Evolutionary conservation across 306 rosid species (phyloP).

Genomic region (Geum urbanum): DNA sequence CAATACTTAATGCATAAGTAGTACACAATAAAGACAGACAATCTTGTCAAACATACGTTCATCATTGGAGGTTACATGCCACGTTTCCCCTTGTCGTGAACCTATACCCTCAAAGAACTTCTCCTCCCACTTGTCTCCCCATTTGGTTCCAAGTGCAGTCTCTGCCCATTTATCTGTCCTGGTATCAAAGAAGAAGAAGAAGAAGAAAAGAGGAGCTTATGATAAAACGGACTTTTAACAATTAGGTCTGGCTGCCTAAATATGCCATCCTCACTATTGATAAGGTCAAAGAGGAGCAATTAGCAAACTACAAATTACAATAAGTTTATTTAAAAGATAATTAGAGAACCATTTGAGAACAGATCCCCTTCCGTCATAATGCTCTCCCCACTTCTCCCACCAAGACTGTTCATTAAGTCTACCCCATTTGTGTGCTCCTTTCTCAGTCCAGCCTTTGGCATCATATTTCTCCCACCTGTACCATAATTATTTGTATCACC

Average conservation of each 20-base stretch:
- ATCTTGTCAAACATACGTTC: conserved; percentile 60
- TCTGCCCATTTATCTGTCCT: conserved; percentile 99
- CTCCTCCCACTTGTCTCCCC: conserved; percentile 99
- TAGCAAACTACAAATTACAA: conserved; percentile 12
- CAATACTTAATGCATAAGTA: background rate
- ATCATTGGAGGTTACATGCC: conserved; percentile 84
- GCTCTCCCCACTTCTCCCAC: conserved; percentile 99
- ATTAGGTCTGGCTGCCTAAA: background rate
- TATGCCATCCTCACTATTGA: background rate
- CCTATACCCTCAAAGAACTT: conserved; percentile 90
- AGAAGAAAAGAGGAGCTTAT: background rate
- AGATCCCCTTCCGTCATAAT: conserved; percentile 95
- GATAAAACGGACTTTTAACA: no score
- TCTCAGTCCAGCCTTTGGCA: conserved; percentile 98
- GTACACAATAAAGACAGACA: conserved; percentile 1
- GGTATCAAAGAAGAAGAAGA: conserved; percentile 23
- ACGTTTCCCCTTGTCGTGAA: conserved; percentile 95
- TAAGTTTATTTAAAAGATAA: conserved; percentile 18
- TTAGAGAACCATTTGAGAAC: conserved; percentile 84
- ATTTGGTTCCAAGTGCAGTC: conserved; percentile 88
- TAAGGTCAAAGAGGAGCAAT: background rate
- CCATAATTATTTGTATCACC: conserved; percentile 27
- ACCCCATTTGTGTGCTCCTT: conserved; percentile 95
- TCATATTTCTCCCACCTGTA: conserved; percentile 98
- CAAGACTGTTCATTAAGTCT: conserved; percentile 95